Percentiles rank a stretch among this genome's conserved stretches.
Conservation (phyloP, 768 basidiomycete species). For the Hericium coralloides region DNA sequence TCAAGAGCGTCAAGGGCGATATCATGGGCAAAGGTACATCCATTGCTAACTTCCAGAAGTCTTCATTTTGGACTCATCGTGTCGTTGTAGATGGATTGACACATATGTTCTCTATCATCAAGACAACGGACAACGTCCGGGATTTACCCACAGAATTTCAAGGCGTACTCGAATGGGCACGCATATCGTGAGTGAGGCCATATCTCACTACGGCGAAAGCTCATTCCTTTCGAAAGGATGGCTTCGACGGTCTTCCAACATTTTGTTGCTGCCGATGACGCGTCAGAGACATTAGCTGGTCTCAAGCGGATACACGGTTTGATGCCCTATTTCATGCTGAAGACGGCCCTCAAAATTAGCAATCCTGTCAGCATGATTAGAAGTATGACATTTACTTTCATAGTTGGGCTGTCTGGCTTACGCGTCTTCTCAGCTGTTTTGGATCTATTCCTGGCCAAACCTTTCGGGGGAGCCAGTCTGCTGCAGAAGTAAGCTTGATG, state of each 20-base stretch:
- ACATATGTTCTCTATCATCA: slow-evolving; percentile 82
- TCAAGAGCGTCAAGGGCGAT: slow-evolving; percentile 87
- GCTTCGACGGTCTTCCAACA: slow-evolving; percentile 96
- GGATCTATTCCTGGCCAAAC: slow-evolving; percentile 93
- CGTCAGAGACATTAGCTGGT: slow-evolving; percentile 79
- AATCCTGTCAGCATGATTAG: slow-evolving; percentile 97
- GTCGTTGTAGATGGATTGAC: slow-evolving; percentile 71
- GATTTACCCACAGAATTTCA: slow-evolving; percentile 78
- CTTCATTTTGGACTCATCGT: too few relatives aligned
- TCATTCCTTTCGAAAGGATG: slow-evolving; percentile 39
- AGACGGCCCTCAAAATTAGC: slow-evolving; percentile 82
- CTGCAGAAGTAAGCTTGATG: slow-evolving; percentile 61
- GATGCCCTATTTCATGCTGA: slow-evolving; percentile 98
- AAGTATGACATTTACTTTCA: slow-evolving; percentile 31
- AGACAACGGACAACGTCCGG: slow-evolving; percentile 65
- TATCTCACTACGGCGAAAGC: background rate
- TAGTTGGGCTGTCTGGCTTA: background rate
- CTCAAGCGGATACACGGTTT: slow-evolving; percentile 90
- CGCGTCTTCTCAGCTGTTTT: slow-evolving; percentile 41
- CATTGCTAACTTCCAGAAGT: too few relatives aligned
- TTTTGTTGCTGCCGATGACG: slow-evolving; percentile 87
- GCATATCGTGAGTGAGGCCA: slow-evolving; percentile 70
- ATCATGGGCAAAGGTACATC: slow-evolving; percentile 71
- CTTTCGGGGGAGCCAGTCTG: slow-evolving; percentile 89
- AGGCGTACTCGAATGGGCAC: slow-evolving; percentile 92